These are phyloP conservation scores for Brassica rapa DNA, from an alignment of 345 rosid genomes.

Conservation along the genomic window DNA sequence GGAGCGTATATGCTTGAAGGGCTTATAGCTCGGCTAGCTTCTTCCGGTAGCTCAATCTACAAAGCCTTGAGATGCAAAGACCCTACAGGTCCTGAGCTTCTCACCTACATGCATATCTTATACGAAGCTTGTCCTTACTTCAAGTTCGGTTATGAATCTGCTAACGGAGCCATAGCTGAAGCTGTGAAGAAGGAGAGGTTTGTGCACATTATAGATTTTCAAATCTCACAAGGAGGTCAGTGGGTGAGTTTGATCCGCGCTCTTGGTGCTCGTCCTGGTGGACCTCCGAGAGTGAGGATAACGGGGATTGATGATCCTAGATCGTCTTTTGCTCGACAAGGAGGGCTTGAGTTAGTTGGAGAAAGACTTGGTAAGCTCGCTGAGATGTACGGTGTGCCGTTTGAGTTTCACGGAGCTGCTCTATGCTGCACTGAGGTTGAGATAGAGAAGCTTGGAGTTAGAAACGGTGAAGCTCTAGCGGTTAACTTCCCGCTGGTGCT, in stretches of 20 bases:
- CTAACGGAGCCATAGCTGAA: slow-evolving; percentile 96
- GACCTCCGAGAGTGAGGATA: slow-evolving; percentile 74
- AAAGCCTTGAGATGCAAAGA: slow-evolving; percentile 84
- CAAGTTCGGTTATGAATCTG: slow-evolving; percentile 93
- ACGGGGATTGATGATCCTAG: slow-evolving; percentile 87
- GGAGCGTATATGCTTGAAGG: slow-evolving; percentile 96
- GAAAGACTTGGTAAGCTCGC: slow-evolving; percentile 72
- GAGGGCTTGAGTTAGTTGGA: slow-evolving; percentile 81
- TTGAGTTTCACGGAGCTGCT: slow-evolving; percentile 67
- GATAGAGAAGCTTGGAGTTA: slow-evolving; percentile 61
- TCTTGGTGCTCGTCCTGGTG: slow-evolving; percentile 81
- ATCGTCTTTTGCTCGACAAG: slow-evolving; percentile 84
- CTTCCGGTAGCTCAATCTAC: slow-evolving; percentile 84
- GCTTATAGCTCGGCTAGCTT: slow-evolving; percentile 74
- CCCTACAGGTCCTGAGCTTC: slow-evolving; percentile 71
- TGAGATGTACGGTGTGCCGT: slow-evolving; percentile 70
- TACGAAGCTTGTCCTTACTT: slow-evolving; percentile 93
- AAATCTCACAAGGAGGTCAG: slow-evolving; percentile 78
- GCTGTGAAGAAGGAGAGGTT: slow-evolving; percentile 71
- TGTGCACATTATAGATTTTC: slow-evolving; percentile 89
- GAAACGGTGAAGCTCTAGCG: slow-evolving; percentile 72
- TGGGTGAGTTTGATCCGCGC: slow-evolving; percentile 96
- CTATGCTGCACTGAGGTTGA: slow-evolving; percentile 64
- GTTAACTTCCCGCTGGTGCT: slow-evolving; percentile 78
- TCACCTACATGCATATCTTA: slow-evolving; percentile 84